These are phyloP conservation scores for Saccharomycopsis vini DNA, from an alignment of 805 yeast genomes.

Conservation along the genomic window DNA sequence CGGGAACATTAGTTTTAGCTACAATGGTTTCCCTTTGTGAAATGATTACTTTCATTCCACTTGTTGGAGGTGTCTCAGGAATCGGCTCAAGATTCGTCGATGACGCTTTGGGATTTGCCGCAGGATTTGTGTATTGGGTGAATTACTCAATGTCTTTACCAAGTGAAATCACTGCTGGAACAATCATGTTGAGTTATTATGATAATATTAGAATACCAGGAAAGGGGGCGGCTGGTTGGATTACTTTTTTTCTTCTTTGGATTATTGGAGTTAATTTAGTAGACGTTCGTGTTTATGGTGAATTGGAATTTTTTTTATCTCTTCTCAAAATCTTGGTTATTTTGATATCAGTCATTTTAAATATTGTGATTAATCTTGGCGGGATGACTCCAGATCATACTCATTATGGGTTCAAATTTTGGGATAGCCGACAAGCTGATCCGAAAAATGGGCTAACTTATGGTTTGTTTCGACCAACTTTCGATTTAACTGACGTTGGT, in stretches of 20 bases:
- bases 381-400: constrained; percentile 37
- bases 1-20: constrained; percentile 57
- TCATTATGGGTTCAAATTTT: constrained; percentile 59
- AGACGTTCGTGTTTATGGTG: constrained; percentile 68
- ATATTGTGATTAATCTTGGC: constrained; percentile 59
- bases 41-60: constrained; percentile 70
- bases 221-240: constrained; percentile 57
- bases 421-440: constrained; percentile 46
- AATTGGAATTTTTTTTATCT: constrained; percentile 57
- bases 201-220: constrained; percentile 44
- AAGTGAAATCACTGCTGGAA: constrained; percentile 72
- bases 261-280: constrained; percentile 46
- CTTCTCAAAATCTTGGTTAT: constrained; percentile 46
- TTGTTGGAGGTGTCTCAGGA: constrained; percentile 73
- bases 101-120: constrained; percentile 67
- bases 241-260: constrained; percentile 51
- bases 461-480: constrained; percentile 70
- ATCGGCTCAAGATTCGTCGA: constrained; percentile 67
- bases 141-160: constrained; percentile 68
- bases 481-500: constrained; percentile 55
- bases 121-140: constrained; percentile 68
- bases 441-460: constrained; percentile 40
- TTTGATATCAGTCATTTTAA: constrained; percentile 41
- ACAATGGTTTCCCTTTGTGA: constrained; percentile 73
- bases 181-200: constrained; percentile 66